phyloP scores from a whole-genome alignment of 148 eudicot genomes.

The Persicaria maculosa region DNA sequence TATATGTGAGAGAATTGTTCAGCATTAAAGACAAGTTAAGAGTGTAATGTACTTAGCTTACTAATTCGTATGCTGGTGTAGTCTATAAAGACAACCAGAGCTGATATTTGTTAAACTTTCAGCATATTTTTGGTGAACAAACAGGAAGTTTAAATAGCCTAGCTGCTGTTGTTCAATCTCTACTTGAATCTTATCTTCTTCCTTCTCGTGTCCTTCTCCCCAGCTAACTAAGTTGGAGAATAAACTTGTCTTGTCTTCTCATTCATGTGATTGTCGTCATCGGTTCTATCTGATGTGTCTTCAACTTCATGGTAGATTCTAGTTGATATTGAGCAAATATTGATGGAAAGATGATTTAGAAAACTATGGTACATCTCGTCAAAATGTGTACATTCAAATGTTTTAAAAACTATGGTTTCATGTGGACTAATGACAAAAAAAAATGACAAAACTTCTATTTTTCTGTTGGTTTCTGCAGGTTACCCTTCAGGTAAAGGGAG shows the following conservation, averaged over 20 bases:
- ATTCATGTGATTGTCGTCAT: background rate
- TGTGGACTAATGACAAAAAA: background rate
- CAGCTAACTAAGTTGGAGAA: too few species aligned
- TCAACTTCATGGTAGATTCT: too few species aligned
- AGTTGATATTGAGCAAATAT: too few species aligned
- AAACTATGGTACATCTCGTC: too few species aligned
- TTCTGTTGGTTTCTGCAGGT: conserved; percentile 39
- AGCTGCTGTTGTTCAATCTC: background rate
- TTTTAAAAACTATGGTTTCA: background rate
- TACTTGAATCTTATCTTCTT: background rate
- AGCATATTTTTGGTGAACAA: background rate
- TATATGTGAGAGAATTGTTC: too few species aligned
- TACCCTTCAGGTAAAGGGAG: conserved; percentile 88
- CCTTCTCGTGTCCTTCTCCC: background rate
- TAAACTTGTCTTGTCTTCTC: too few species aligned
- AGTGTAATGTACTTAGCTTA: too few species aligned
- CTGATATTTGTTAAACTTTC: background rate
- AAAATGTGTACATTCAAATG: background rate
- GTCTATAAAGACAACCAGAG: too few species aligned
- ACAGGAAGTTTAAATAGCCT: background rate
- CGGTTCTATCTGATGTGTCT: background rate
- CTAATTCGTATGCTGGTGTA: too few species aligned
- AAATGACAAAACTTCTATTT: background rate
- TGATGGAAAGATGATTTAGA: too few species aligned
- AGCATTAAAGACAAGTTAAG: too few species aligned